Evolutionary conservation across 192 early-diverging fungal genomes (phyloP), one percentile per base, ranked within the genome.

Genomic region (Obelidium mucronatum): DNA sequence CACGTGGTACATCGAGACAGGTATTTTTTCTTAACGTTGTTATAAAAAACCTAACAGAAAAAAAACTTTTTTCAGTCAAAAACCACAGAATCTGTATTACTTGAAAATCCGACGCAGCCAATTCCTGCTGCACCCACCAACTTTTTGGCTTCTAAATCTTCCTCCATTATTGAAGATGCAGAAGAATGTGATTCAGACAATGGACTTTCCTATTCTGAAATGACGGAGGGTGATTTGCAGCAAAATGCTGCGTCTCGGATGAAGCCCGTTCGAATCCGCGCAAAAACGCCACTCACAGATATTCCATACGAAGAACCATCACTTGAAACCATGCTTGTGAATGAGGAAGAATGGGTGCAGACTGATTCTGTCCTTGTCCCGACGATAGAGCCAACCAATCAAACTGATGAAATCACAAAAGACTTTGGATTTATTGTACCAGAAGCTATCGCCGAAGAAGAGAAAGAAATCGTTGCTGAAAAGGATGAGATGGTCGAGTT

Each of bases 321-420:
- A 1, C 39, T 65, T 34, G 67, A 68, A 53, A 26, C 42, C 30
- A 68, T 68, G 67, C 30, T 36, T 6, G 24, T 68, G 2, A 52
- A 52, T 51, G 70, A 72, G 53, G 51, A 39, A 36, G 70, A 55
- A n/a, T 72, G 70, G 70, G 70, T 72, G 1, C 5, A 72, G 24
- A 33, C 70, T 35, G 36, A 30, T 53, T 55, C 70, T 19, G 36
- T 69, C n/a, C 17, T 65, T 65, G 35, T 39, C 1, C 56, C 56
- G 26, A 48, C 44, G 8, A 48, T 48, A 19, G 44, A 48, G 44
- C 44, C 44, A 48, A 15, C 44, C 19, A 48, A 19, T 48, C 44
- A 48, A 48, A 48, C 44, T 48, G n/a, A n/a, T n/a, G n/a, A n/a
- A n/a, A n/a, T n/a, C n/a, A n/a, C n/a, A n/a, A n/a, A n/a, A n/a